Evolutionary conservation across 2,329 filamentous ascomycete genomes (phyloP).

Genomic region (Chalara sp.): DNA sequence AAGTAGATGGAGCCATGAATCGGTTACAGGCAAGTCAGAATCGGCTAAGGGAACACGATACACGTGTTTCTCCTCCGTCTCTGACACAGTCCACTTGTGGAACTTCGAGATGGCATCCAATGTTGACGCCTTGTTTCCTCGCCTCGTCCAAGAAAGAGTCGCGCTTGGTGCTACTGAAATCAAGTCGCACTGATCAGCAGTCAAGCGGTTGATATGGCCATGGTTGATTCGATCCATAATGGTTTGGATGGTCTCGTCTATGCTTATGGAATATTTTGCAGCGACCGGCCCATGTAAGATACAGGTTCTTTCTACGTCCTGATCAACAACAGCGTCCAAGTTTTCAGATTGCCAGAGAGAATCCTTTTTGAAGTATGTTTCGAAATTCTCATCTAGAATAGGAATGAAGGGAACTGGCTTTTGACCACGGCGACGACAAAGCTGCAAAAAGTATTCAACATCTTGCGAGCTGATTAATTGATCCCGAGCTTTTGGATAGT

Average conservation of each 20-base stretch:
- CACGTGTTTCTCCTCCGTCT: background rate
- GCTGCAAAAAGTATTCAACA: constrained; percentile 85
- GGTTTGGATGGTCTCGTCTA: constrained; percentile 88
- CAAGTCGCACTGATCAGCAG: constrained; percentile 69
- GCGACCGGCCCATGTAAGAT: constrained; percentile 92
- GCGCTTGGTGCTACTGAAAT: no score
- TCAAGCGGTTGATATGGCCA: background rate
- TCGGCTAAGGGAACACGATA: background rate
- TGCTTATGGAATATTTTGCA: constrained; percentile 74
- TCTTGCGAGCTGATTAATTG: constrained; percentile 96
- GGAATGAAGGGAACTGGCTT: constrained; percentile 96
- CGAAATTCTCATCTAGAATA: constrained; percentile 85
- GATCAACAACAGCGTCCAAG: constrained; percentile 83
- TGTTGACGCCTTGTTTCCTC: background rate
- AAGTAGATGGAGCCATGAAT: background rate
- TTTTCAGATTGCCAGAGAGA: constrained; percentile 98
- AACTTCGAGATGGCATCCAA: background rate
- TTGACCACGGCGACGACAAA: constrained; percentile 82
- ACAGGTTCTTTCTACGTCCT: constrained; percentile 89
- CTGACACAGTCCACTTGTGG: background rate
- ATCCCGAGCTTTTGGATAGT: constrained; percentile 75
- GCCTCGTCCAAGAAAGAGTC: background rate
- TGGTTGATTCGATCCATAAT: constrained; percentile 71
- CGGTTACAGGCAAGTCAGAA: background rate
- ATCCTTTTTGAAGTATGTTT: constrained; percentile 99